phyloP scores from a whole-genome alignment of 768 basidiomycete species.

The Lactarius vividus region DNA sequence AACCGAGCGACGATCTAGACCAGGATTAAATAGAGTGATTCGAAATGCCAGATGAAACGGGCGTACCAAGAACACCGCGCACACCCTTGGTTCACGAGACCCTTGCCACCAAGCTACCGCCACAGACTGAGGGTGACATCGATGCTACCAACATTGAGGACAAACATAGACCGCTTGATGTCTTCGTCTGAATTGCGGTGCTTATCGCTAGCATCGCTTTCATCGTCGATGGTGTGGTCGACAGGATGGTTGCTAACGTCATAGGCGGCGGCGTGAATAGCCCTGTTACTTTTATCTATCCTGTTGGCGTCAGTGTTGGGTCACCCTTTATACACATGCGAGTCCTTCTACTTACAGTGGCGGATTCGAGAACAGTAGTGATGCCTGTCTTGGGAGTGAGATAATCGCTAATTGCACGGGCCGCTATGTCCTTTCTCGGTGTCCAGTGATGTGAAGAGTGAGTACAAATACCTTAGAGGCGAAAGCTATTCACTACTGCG shows the following conservation, averaged over 20 bases:
- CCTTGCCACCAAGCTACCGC: conserved; percentile 95
- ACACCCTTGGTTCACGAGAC: conserved; percentile 91
- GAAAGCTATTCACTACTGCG: conserved; percentile 82
- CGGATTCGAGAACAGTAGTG: conserved; percentile 93
- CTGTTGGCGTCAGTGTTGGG: conserved; percentile 37
- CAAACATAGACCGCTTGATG: conserved; percentile 83
- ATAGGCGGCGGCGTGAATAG: conserved; percentile 57
- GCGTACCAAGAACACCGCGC: conserved; percentile 82
- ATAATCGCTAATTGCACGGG: conserved; percentile 87
- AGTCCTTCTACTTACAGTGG: conserved; percentile 98
- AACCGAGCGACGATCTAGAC: conserved; percentile 82
- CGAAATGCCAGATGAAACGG: background rate
- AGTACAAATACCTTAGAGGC: conserved; percentile 61
- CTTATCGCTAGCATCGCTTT: conserved; percentile 37
- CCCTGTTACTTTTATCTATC: conserved; percentile 29
- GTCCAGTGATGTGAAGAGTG: background rate
- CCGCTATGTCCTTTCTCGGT: conserved; percentile 43
- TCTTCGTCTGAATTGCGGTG: conserved; percentile 47
- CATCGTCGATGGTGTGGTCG: conserved; percentile 64
- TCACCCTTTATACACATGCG: conserved; percentile 87
- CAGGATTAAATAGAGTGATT: background rate
- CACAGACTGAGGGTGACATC: conserved; percentile 91
- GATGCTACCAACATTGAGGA: conserved; percentile 89
- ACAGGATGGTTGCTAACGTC: conserved; percentile 77
- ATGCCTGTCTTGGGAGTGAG: conserved; percentile 91